Evolutionary conservation across 805 yeast species (phyloP).

Genomic region (Debaryomyces hansenii): DNA sequence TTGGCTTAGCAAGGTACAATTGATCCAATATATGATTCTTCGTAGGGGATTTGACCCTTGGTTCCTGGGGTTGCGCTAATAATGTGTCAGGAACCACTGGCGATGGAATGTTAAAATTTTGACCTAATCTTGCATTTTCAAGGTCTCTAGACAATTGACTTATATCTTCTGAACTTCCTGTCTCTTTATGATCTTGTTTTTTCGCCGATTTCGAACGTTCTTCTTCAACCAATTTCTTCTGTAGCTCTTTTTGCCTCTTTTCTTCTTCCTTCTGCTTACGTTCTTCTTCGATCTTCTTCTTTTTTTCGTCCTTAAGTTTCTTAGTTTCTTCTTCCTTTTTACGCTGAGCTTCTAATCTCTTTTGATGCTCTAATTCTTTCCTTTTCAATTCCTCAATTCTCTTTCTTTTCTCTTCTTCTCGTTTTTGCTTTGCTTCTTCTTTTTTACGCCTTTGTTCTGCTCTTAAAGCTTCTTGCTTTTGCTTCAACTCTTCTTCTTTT

Average conservation of each 20-base stretch:
- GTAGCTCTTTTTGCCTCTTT: slow-evolving; percentile 17
- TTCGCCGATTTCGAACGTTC: slow-evolving; percentile 5
- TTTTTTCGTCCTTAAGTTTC: slow-evolving; percentile 23
- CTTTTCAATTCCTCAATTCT: slow-evolving; percentile 34
- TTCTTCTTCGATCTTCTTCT: slow-evolving; percentile 24
- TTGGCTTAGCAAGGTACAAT: slow-evolving; percentile 34
- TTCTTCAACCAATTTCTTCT: slow-evolving; percentile 14
- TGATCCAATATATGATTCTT: slow-evolving; percentile 31
- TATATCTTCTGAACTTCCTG: background rate
- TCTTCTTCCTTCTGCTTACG: slow-evolving; percentile 23
- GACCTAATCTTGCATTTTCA: background rate
- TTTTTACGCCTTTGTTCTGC: slow-evolving; percentile 40
- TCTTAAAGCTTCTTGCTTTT: slow-evolving; percentile 32
- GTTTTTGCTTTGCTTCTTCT: slow-evolving; percentile 38
- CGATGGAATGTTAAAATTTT: background rate
- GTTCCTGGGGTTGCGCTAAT: background rate
- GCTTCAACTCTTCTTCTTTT: slow-evolving; percentile 30
- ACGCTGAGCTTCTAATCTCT: slow-evolving; percentile 28
- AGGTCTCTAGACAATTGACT: background rate
- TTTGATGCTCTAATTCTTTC: slow-evolving; percentile 33
- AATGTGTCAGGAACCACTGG: background rate
- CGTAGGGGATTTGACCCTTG: slow-evolving; percentile 2
- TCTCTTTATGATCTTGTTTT: slow-evolving; percentile 2
- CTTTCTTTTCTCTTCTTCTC: slow-evolving; percentile 52
- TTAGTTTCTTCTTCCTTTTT: slow-evolving; percentile 29